Percentiles rank a stretch among this genome's conserved stretches.
Conservation (phyloP, 2,329 filamentous ascomycete species). For the Aspergillus viridinutans region DNA sequence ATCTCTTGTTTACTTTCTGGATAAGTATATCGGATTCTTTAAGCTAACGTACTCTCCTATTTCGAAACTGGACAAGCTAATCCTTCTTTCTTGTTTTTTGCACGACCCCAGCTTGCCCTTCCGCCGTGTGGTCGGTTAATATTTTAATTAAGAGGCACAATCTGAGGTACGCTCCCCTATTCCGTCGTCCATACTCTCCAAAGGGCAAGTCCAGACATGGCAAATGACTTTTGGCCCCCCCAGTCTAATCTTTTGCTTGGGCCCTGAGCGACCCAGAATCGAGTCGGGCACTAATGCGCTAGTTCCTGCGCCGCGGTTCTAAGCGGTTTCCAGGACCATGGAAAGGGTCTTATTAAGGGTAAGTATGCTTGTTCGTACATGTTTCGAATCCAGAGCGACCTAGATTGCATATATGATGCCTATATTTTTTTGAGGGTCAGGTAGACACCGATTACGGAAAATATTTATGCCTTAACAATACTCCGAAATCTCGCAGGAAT, state of each 20-base stretch:
- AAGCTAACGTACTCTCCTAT: too few species aligned
- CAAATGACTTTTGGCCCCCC: not conserved
- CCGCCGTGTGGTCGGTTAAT: not conserved
- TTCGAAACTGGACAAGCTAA: too few species aligned
- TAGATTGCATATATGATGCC: not conserved
- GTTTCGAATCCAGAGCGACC: not conserved
- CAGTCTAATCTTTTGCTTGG: too few species aligned
- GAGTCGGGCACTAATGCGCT: not conserved
- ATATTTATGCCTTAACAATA: not conserved
- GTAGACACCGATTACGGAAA: not conserved
- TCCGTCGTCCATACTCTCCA: not conserved
- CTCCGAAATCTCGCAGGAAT: not conserved
- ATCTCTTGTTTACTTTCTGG: too few species aligned
- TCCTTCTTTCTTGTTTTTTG: too few species aligned
- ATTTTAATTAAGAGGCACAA: not conserved
- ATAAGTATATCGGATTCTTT: too few species aligned
- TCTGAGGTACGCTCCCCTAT: too few species aligned
- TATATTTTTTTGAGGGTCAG: not conserved
- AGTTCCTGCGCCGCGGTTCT: not conserved
- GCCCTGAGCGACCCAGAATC: not conserved
- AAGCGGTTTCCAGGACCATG: not conserved
- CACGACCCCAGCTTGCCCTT: too few species aligned
- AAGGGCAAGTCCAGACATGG: not conserved
- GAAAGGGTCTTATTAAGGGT: not conserved
- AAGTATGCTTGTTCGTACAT: not conserved